Conservation (phyloP, 495 filamentous ascomycete species). For the Xylaria telfairii region DNA sequence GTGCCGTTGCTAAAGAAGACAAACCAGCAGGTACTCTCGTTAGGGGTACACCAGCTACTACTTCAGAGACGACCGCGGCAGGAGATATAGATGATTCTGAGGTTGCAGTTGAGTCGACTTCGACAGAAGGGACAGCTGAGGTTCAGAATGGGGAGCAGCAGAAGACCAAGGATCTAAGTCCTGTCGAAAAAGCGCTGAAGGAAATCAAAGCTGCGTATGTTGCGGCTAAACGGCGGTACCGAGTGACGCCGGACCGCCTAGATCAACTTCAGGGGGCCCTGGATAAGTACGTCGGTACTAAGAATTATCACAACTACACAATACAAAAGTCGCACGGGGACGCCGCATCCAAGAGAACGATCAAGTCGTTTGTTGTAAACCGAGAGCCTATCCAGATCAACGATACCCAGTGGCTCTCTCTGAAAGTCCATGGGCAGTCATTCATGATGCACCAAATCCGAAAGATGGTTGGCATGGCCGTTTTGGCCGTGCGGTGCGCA, state of each 20-base stretch:
- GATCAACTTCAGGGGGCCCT: constrained; percentile 74
- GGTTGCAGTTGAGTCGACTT: constrained; percentile 26
- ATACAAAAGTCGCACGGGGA: constrained; percentile 82
- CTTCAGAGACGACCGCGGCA: constrained; percentile 9
- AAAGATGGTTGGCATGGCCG: constrained; percentile 95
- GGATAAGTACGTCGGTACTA: constrained; percentile 75
- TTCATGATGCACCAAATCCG: constrained; percentile 99
- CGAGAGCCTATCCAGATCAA: constrained; percentile 78
- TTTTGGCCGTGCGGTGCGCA: constrained; percentile 82
- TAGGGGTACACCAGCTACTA: constrained; percentile 21
- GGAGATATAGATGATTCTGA: constrained; percentile 13
- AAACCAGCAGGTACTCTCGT: constrained; percentile 13
- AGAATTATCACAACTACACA: constrained; percentile 96
- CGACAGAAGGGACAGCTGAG: constrained; percentile 7
- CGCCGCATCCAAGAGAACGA: constrained; percentile 81
- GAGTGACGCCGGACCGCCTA: constrained; percentile 73
- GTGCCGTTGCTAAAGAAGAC: constrained; percentile 14
- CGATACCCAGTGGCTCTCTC: constrained; percentile 90
- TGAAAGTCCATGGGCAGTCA: constrained; percentile 95
- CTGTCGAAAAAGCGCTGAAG: constrained; percentile 69
- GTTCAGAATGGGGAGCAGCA: constrained; percentile 25
- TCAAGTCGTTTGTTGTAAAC: constrained; percentile 84
- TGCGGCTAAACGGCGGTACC: constrained; percentile 78
- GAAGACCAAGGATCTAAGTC: constrained; percentile 44
- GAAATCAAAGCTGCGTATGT: constrained; percentile 79